phyloP scores from a whole-genome alignment of 768 basidiomycete genomes.

The Mycena metata region DNA sequence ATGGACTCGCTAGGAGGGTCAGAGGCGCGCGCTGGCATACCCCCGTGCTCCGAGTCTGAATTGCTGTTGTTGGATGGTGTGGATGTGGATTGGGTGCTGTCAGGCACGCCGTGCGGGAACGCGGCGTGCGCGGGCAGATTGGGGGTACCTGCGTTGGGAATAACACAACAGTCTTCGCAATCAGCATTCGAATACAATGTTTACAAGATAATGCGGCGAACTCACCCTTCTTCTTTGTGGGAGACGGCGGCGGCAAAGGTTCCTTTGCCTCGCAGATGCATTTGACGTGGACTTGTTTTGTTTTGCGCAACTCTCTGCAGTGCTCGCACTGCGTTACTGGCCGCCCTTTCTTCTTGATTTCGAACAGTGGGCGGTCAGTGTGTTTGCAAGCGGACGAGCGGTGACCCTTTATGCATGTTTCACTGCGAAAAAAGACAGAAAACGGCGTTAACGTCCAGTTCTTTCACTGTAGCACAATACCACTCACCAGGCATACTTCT shows the following conservation, averaged over 20 bases:
- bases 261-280: constrained; percentile 87
- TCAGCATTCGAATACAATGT: constrained; percentile 52
- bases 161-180: constrained; percentile 54
- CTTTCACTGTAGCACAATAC: constrained; percentile 14
- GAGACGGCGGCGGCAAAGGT: constrained; percentile 55
- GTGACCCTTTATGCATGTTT: constrained; percentile 95
- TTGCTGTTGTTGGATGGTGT: constrained; percentile 52
- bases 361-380: constrained; percentile 88
- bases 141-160: constrained; percentile 61
- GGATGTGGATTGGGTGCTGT: constrained; percentile 54
- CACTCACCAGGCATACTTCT: constrained; percentile 87
- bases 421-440: constrained; percentile 71
- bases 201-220: constrained; percentile 40
- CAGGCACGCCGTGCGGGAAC: constrained; percentile 84
- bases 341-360: constrained; percentile 94
- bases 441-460: not conserved
- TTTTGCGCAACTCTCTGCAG: constrained; percentile 88
- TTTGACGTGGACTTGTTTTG: constrained; percentile 88
- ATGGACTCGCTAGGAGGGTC: constrained; percentile 50
- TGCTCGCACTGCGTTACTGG: constrained; percentile 93
- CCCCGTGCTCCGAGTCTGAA: constrained; percentile 73
- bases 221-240: constrained; percentile 75
- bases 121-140: constrained; percentile 79
- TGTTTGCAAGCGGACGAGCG: constrained; percentile 92
- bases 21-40: constrained; percentile 69